Conservation (phyloP, 2,329 filamentous ascomycete species). For the Aspergillus puulaauensis region DNA sequence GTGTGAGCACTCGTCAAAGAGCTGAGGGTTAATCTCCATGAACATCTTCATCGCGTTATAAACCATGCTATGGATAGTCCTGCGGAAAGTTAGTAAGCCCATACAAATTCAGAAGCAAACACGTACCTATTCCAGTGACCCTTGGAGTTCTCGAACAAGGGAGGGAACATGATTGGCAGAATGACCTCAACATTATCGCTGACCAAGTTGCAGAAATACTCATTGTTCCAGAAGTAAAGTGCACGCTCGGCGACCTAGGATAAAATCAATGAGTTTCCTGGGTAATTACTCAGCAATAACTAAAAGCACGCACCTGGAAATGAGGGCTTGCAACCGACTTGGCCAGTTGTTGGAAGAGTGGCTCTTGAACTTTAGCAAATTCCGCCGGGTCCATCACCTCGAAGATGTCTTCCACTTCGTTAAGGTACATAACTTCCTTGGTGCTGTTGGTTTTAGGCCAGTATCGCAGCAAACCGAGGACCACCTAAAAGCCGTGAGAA, state of each 20-base stretch:
- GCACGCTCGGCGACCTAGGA: constrained; percentile 83
- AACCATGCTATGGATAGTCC: constrained; percentile 99
- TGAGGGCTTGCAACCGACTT: constrained; percentile 98
- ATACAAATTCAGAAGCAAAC: neutral
- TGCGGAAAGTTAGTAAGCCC: constrained; percentile 46
- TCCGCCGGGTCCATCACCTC: constrained; percentile 99
- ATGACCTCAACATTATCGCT: constrained; percentile 99
- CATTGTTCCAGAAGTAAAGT: constrained; percentile 99
- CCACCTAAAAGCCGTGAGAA: constrained; percentile 60
- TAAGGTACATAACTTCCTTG: constrained; percentile 99
- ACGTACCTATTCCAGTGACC: constrained; percentile 96
- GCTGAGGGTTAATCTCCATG: constrained; percentile 98
- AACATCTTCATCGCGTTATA: constrained; percentile 99
- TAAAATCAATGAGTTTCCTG: constrained; percentile 13
- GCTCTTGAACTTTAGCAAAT: constrained; percentile 97
- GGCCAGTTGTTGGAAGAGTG: constrained; percentile 92
- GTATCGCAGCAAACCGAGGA: constrained; percentile 89
- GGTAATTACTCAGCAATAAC: neutral
- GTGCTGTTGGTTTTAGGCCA: constrained; percentile 99
- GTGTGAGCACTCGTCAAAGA: constrained; percentile 98
- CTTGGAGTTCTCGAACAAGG: constrained; percentile 97
- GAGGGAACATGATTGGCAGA: constrained; percentile 98
- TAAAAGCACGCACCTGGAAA: constrained; percentile 66
- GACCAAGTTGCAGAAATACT: constrained; percentile 99
- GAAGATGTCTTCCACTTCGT: constrained; percentile 98